Percentiles rank a stretch among this genome's conserved stretches.
phyloP scores from a whole-genome alignment of 2,329 filamentous ascomycete genomes.

The Aspergillus aculeatus region DNA sequence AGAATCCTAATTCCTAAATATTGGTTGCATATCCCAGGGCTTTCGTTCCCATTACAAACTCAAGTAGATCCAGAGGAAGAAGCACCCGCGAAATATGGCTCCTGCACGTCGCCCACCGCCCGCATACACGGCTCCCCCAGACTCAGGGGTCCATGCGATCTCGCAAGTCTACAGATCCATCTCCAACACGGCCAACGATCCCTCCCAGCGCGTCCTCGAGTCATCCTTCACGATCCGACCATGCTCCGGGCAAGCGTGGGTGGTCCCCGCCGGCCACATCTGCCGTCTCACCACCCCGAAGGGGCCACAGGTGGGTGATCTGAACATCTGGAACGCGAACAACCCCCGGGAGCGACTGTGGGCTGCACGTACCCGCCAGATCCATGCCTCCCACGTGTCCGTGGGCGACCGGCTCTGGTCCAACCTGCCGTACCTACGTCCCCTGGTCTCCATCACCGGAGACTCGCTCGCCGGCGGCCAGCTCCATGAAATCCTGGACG shows the following conservation, averaged over 20 bases:
- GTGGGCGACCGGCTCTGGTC: slow-evolving; percentile 76
- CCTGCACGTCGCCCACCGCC: slow-evolving; percentile 35
- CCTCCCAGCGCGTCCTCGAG: slow-evolving; percentile 30
- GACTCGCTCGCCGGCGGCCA: slow-evolving; percentile 59
- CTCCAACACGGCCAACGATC: slow-evolving; percentile 33
- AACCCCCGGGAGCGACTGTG: slow-evolving; percentile 81
- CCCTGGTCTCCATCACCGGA: slow-evolving; percentile 66
- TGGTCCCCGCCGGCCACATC: slow-evolving; percentile 65
- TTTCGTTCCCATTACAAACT: not conserved
- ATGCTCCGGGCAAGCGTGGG: slow-evolving; percentile 71
- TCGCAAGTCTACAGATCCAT: slow-evolving; percentile 38
- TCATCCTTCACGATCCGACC: slow-evolving; percentile 65
- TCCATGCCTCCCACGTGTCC: slow-evolving; percentile 72
- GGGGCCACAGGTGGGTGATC: slow-evolving; percentile 77
- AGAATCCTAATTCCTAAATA: not conserved
- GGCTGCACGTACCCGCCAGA: slow-evolving; percentile 74
- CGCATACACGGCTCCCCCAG: slow-evolving; percentile 38
- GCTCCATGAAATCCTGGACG: slow-evolving; percentile 36
- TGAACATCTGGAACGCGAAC: slow-evolving; percentile 76
- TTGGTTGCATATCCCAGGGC: not conserved
- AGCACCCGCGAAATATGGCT: slow-evolving; percentile 22
- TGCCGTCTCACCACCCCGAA: slow-evolving; percentile 72
- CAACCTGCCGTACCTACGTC: slow-evolving; percentile 72
- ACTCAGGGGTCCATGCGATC: slow-evolving; percentile 37
- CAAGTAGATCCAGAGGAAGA: not conserved